Percentiles rank a stretch among this genome's conserved stretches.
Evolutionary conservation across 2,329 filamentous ascomycete species (phyloP).

Genomic region (Pestalotiopsis sp.): DNA sequence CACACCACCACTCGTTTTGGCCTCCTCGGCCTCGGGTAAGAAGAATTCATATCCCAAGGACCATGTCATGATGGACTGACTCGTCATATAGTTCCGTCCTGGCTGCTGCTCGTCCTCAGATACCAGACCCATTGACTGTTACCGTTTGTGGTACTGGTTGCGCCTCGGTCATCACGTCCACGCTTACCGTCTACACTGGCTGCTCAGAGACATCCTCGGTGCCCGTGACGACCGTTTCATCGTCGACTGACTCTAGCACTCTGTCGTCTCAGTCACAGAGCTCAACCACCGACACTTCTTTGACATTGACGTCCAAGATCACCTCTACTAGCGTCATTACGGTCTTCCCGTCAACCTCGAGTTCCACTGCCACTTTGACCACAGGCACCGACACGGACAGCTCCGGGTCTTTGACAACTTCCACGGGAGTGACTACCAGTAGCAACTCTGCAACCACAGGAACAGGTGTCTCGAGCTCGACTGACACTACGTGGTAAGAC

Average conservation of each 20-base stretch:
- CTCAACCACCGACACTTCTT: not conserved
- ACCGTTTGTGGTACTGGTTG: constrained; percentile 30
- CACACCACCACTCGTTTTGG: constrained; percentile 23
- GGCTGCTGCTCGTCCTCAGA: constrained; percentile 23
- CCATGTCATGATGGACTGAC: constrained; percentile 21
- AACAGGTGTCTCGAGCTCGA: not conserved
- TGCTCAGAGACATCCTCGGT: constrained; percentile 22
- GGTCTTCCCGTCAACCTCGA: not conserved
- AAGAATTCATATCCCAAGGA: not conserved
- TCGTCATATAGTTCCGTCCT: constrained; percentile 23
- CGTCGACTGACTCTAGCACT: not conserved
- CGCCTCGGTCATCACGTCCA: constrained; percentile 17
- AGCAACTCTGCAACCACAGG: constrained; percentile 7
- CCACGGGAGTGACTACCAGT: not conserved
- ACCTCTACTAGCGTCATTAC: constrained; percentile 5
- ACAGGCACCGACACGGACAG: not conserved
- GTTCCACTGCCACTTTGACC: not conserved
- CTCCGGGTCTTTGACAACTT: not conserved
- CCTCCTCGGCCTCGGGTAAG: constrained; percentile 30
- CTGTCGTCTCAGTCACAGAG: not conserved
- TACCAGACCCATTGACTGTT: constrained; percentile 26
- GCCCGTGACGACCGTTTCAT: not conserved
- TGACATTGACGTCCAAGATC: not conserved
- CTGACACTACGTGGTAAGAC: not conserved
- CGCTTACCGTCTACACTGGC: constrained; percentile 25